Conservation (phyloP, 2,329 filamentous ascomycete genomes). For the Xylaria sp. region DNA sequence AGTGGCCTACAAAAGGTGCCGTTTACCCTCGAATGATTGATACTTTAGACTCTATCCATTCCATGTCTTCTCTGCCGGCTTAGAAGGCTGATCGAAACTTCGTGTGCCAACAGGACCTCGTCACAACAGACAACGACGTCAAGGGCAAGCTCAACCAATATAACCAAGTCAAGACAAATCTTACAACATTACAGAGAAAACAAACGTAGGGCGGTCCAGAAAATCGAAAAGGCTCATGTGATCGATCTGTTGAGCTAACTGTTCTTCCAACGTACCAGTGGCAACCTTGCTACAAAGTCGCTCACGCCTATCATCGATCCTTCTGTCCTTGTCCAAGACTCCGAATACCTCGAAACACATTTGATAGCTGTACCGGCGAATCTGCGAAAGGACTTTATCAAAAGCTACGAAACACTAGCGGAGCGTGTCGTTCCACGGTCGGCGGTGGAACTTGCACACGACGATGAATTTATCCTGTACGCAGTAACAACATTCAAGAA, state of each 20-base stretch:
- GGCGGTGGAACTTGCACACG: conserved; percentile 79
- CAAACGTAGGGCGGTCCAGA: conserved; percentile 74
- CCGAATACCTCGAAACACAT: conserved; percentile 96
- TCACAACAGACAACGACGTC: conserved; percentile 94
- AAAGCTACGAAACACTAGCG: conserved; percentile 86
- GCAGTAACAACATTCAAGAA: conserved; percentile 96
- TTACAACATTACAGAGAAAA: conserved; percentile 83
- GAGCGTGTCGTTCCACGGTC: conserved; percentile 96
- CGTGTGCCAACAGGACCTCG: conserved; percentile 73
- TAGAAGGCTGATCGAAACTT: conserved; percentile 32
- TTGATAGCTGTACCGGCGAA: conserved; percentile 87
- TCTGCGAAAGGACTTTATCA: conserved; percentile 86
- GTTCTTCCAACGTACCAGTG: conserved; percentile 60
- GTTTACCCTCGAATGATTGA: background rate
- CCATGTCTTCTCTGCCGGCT: background rate
- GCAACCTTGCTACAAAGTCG: conserved; percentile 94
- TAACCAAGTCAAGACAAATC: conserved; percentile 87
- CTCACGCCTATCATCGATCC: conserved; percentile 90
- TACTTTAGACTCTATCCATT: background rate
- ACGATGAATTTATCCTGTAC: conserved; percentile 90
- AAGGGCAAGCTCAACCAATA: conserved; percentile 95
- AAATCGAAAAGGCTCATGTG: background rate
- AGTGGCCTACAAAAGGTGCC: conserved; percentile 86
- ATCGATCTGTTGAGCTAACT: conserved; percentile 22
- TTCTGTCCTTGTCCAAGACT: conserved; percentile 82